These are phyloP conservation scores for Darksidea phi DNA, from an alignment of 495 filamentous ascomycete species.

Conservation along the genomic window DNA sequence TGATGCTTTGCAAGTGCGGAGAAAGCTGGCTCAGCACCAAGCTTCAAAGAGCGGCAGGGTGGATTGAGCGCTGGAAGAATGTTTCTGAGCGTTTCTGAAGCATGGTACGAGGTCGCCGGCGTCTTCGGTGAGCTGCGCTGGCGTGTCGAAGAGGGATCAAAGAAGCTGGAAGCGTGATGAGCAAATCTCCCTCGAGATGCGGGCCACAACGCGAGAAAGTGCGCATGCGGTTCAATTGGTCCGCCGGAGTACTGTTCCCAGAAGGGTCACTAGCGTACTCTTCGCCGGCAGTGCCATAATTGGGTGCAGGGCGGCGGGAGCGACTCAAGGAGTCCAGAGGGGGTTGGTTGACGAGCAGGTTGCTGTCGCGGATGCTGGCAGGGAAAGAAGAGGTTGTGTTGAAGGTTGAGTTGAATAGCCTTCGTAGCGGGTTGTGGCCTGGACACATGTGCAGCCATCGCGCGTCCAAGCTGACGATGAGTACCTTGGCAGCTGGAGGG, in stretches of 20 bases:
- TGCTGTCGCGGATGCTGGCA: not conserved
- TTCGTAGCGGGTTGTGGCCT: not conserved
- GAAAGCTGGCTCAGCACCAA: conserved; percentile 32
- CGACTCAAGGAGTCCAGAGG: too few relatives aligned
- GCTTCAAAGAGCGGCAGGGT: conserved; percentile 30
- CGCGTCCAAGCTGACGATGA: too few relatives aligned
- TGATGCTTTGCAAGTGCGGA: conserved; percentile 32
- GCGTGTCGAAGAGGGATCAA: conserved; percentile 6
- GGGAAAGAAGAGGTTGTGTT: not conserved
- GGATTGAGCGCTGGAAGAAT: conserved; percentile 9
- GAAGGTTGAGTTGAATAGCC: not conserved
- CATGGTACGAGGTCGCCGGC: conserved; percentile 19
- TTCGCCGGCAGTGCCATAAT: too few relatives aligned
- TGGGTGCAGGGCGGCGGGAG: too few relatives aligned
- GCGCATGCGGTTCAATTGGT: not conserved
- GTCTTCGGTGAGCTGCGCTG: not conserved
- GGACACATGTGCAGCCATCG: not conserved
- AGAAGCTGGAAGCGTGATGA: conserved; percentile 19
- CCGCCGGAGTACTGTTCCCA: too few relatives aligned
- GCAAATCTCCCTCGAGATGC: conserved; percentile 13
- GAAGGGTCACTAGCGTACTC: too few relatives aligned
- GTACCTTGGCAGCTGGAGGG: too few relatives aligned
- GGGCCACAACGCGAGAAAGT: conserved; percentile 7
- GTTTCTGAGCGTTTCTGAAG: conserved; percentile 1
- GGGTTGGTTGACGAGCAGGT: too few relatives aligned